Base-by-base conservation (phyloP, 2,329 filamentous ascomycete genomes). In the Lizonia empirigonia region DNA sequence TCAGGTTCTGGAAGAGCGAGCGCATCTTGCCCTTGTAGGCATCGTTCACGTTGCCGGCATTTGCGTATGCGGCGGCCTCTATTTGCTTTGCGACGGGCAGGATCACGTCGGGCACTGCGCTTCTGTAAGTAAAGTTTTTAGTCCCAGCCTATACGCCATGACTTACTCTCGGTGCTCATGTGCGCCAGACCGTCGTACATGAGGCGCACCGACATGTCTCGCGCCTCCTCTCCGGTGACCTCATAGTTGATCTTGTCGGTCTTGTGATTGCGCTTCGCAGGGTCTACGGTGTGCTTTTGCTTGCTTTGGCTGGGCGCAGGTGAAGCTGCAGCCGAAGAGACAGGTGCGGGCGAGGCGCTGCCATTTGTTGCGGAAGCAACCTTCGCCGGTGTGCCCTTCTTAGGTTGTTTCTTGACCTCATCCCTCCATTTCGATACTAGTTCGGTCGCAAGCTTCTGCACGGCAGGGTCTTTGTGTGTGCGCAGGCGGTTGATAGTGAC, bases 1-100 rank as follows among this genome's bases (percentile, higher is more conserved):
- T 97, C 63, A 99, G 84, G 70, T 97, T 97, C 72, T 92, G 86
- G 77, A 91, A 97, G 18, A 99, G 85, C 16, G 91, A 95, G 61
- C 93, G 89, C 65, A 97, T 88, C 80, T 97, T 97, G 60, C 81
- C 82, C 70, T 88, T 88, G 81, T 99, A 99, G 40, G 87, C 84
- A 37, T 85, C 76, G 55, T 81, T 82, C 13, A 91, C 87, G 46
- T 87, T 85, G 49, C 87, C 86, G 72, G 86, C 88, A 23, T 82
- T 77, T 49, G 80, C 81, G 75, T 82, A 92, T 5, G 89, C 89
- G 7, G 91, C 90, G 29, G 82, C 74, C 78, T 99, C 94, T 56
- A 95, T 83, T 34, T 88, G 85, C 60, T 85, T 85, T 58, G 86
- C 83, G 53, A 84, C 78, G 30, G 70, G 64, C 35, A 97, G 79